Conservation (phyloP, 176 grass and related monocot species). For the Aegilops umbellulata region DNA sequence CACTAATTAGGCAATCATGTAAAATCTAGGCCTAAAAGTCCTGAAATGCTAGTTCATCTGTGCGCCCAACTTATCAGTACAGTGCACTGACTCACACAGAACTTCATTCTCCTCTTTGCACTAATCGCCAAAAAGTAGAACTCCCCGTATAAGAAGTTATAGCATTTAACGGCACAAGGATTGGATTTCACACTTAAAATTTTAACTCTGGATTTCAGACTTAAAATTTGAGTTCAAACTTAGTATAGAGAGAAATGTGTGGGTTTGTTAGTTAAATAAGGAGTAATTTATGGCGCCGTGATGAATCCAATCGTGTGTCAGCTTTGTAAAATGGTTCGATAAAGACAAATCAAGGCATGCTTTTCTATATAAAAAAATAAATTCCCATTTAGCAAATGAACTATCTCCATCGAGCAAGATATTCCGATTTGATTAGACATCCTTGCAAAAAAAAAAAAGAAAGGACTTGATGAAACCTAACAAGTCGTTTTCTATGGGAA, state of each 20-base stretch:
- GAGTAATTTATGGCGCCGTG: neutral
- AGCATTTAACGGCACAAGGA: too few species aligned
- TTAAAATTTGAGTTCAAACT: too few species aligned
- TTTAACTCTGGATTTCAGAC: too few species aligned
- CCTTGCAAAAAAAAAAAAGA: too few species aligned
- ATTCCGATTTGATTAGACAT: neutral
- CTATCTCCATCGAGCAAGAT: neutral
- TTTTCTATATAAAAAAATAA: neutral
- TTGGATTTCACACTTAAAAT: too few species aligned
- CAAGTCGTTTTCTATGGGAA: too few species aligned
- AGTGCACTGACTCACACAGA: neutral
- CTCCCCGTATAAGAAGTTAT: too few species aligned
- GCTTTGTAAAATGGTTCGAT: neutral
- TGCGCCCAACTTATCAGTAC: neutral
- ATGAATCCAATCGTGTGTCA: neutral
- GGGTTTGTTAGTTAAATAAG: neutral
- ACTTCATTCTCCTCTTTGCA: too few species aligned
- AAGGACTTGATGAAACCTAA: too few species aligned
- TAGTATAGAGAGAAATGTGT: neutral
- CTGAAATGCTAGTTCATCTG: neutral
- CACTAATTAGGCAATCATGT: neutral
- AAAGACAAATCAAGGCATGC: neutral
- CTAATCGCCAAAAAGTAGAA: too few species aligned
- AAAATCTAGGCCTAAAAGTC: neutral
- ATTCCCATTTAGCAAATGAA: neutral